Base-by-base conservation (phyloP, 2,329 filamentous ascomycete genomes). In the Aspergillus ibericus region DNA sequence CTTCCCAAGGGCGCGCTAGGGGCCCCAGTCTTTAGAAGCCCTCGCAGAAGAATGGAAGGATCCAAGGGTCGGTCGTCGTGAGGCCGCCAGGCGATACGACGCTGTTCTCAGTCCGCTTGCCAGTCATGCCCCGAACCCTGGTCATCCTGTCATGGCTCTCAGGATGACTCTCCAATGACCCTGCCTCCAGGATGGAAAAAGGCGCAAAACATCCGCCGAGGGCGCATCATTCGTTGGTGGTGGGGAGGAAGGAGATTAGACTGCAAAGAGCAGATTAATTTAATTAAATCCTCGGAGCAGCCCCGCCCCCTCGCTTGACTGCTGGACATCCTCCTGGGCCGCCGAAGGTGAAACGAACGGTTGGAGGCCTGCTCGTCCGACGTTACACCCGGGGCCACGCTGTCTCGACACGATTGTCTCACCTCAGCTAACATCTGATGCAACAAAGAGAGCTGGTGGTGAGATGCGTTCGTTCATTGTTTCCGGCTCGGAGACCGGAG, bases 231-330 rank as follows among this genome's bases (percentile, higher is more conserved):
- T 42, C 25, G 51, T 53, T 15, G 51, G 18, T 53, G 51, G 51
- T 53, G 51, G 51, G 51, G 51, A 38, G 35, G 18, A 44, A 53
- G 51, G 51, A 53, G 51, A 53, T 44, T 40, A 44, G 38, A 44
- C 51, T 53, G 51, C 40, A 42, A 44, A 42, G 20, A 40, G 36
- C 36, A 44, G 40, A 53, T 44, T 53, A 44, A 44, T 42, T 42
- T 42, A 42, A 32, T 53, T 40, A 53, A 53, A 32, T 32, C 44
- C 40, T 9, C 25, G 51, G 16, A 53, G 20, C 8, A 44, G 51
- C 51, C 51, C 51, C 51, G 51, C 51, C 51, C 50, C 51, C 51
- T 53, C 51, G 51, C 36, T 53, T 53, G 51, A 16, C 27, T 38
- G 51, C 36, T 53, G 44, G 51, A 16, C 27, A 5, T 48, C 27